phyloP scores from a whole-genome alignment of 2,329 filamentous ascomycete species.

The Raffaelea arxii region DNA sequence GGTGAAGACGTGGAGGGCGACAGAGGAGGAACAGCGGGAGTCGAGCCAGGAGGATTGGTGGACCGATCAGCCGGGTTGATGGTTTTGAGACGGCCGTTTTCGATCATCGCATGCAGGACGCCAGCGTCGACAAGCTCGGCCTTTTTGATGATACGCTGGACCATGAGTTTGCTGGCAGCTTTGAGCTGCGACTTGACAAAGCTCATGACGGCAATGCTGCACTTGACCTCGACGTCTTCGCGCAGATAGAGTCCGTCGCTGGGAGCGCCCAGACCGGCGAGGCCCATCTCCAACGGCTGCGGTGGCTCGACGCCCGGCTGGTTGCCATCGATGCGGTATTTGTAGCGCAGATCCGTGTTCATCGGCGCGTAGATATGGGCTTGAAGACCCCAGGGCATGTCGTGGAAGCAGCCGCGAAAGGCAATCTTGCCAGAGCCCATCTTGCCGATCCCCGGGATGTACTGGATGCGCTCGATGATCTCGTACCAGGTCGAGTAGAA shows the following conservation, averaged over 20 bases:
- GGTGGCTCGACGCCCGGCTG: slow-evolving; percentile 55
- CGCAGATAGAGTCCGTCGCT: slow-evolving; percentile 57
- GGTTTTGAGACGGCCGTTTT: slow-evolving; percentile 53
- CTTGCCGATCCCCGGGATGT: slow-evolving; percentile 55
- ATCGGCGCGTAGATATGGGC: slow-evolving; percentile 63
- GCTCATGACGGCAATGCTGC: slow-evolving; percentile 53
- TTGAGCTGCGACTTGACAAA: slow-evolving; percentile 61
- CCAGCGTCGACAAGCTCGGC: slow-evolving; percentile 60
- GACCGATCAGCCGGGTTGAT: slow-evolving; percentile 43
- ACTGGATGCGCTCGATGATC: slow-evolving; percentile 59
- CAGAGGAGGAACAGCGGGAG: too few relatives aligned
- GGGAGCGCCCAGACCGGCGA: slow-evolving; percentile 48
- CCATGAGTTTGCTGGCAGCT: slow-evolving; percentile 57
- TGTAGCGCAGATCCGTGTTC: slow-evolving; percentile 56
- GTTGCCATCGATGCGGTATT: slow-evolving; percentile 59
- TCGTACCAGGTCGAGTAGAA: slow-evolving; percentile 69
- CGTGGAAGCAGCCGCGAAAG: slow-evolving; percentile 64
- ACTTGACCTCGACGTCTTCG: slow-evolving; percentile 62
- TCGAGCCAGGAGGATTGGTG: slow-evolving; percentile 6
- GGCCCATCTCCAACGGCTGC: slow-evolving; percentile 51
- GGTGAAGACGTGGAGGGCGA: slow-evolving; percentile 16
- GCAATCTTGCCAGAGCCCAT: slow-evolving; percentile 55
- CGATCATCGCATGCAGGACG: slow-evolving; percentile 56
- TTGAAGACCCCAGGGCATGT: slow-evolving; percentile 63
- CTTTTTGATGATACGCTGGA: slow-evolving; percentile 60